Base-by-base conservation (phyloP, 2,329 filamentous ascomycete genomes). In the Periconia sp. region DNA sequence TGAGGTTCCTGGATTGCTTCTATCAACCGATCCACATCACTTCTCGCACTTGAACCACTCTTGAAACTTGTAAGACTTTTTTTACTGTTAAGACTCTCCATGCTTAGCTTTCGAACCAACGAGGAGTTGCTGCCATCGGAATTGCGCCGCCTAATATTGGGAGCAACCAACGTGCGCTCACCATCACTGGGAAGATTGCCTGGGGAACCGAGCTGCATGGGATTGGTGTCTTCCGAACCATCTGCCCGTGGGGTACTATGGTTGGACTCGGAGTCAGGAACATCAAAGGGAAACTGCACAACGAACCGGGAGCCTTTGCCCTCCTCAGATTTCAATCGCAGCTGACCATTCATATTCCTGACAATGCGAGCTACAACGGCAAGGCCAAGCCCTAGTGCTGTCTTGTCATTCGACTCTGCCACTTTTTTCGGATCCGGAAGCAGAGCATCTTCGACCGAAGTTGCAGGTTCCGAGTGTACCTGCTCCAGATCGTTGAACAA, bases 311-410 rank as follows among this genome's bases (percentile, higher is more conserved):
- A 92, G 0, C 92, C 92, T 62, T 88, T 89, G 1, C 89, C 89
- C 67, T 89, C 83, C 64, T 94, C 90, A 0, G 91, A 96, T 64
- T 92, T 93, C 1, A 96, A 76, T 1, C 91, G 85, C 30, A 96
- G 74, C 65, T 96, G 92, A 0, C 92, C 92, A 54, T 93, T 88
- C 90, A 96, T 94, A 65, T 92, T 96, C n/a, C 87, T 84, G 31
- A 96, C 81, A 35, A 91, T 90, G 37, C 92, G 85, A 15, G 90
- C 89, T n/a, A 96, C 92, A 13, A 95, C 81, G 0, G 92, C 92
- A n/a, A 96, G 80, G 0, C 92, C 92, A 10, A 96, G 81, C 0
- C 92, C 92, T 1, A 96, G 74, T 0, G 85, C 86, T 10, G 77
- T 75, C 49, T 77, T 77, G 8, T 74, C 66, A 5, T 63, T 57